Evolutionary conservation across 148 eudicot species (phyloP), one percentile per base, ranked within the genome.

Genomic region (Dianthus caryophyllus): DNA sequence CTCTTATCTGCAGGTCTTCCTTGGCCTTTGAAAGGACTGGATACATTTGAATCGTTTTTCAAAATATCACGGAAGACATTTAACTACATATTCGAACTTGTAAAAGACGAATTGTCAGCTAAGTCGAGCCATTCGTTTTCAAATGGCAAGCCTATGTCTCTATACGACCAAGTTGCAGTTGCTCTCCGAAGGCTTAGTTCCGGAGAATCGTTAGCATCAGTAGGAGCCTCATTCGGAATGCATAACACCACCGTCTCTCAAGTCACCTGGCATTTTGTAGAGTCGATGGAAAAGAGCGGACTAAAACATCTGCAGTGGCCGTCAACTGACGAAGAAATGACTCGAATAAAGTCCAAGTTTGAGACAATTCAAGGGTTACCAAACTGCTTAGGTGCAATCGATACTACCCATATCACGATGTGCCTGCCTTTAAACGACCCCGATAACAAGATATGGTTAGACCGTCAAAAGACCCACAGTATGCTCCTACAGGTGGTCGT

Each of bases 231-330:
- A 9, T 90, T 88, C n/a, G 92, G 88, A 9, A 60, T 84, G 14
- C 87, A 88, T 65, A 92, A 88, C 63, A 86, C 97, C 1, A 84
- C 88, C 2, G 97, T 94, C 77, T 90, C 98, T 38, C 96, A 88
- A 68, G 87, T 83, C 57, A 90, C 98, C 2, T 94, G 97, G 98
- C 87, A 84, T 36, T 94, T 94, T 41, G 88, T 94, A 53, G 98
- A 94, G 72, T 87, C 88, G 52, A 78, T 94, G 71, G 97, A 94
- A 75, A 86, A 79, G 76, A 73, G 68, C 16, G 96, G 87, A 25
- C 83, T 88, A 52, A 83, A 68, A 75, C 98, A 94, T 76, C 77
- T 94, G 51, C 83, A 80, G 31, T 94, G 98, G 98, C 97, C 98
- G 11, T 66, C 80, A 13, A 83, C 69, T 2, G 83, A 85, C 61